Conservation (phyloP, 1,284 basidiomycete genomes). For the Volvariella surrecta region DNA sequence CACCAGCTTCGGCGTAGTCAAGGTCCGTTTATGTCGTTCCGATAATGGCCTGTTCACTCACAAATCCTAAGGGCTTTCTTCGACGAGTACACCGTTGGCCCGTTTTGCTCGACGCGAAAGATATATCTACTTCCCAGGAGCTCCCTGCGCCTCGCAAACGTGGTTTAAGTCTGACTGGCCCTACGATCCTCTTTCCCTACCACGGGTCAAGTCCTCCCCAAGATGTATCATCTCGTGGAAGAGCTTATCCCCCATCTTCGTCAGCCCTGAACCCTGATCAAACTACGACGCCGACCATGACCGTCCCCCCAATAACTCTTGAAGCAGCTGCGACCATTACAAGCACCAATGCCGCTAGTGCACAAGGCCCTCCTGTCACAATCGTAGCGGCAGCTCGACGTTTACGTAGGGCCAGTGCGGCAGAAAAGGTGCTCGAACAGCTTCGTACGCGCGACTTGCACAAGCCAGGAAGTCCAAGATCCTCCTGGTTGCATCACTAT, state of each 20-base stretch:
- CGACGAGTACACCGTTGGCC: slow-evolving; percentile 92
- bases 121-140: slow-evolving; percentile 5
- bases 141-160: slow-evolving; percentile 24
- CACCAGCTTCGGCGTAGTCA: slow-evolving; percentile 98
- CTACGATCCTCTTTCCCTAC: slow-evolving; percentile 14
- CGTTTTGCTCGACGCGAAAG: slow-evolving; percentile 41
- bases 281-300: not conserved
- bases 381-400: slow-evolving; percentile 25
- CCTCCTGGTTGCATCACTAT: slow-evolving; percentile 34
- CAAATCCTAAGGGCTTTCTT: slow-evolving; percentile 67
- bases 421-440: slow-evolving; percentile 51
- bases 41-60: slow-evolving; percentile 1
- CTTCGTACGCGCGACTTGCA: slow-evolving; percentile 41
- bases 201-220: slow-evolving; percentile 21
- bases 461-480: slow-evolving; percentile 29
- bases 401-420: slow-evolving; percentile 41
- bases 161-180: slow-evolving; percentile 30
- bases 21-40: slow-evolving; percentile 35
- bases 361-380: slow-evolving; percentile 12
- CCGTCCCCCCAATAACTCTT: slow-evolving; percentile 13
- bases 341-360: slow-evolving; percentile 11
- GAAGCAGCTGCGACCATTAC: slow-evolving; percentile 15
- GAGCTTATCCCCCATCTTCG: not conserved
- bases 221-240: not conserved
- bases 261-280: slow-evolving; percentile 20